Evolutionary conservation across 2,329 filamentous ascomycete species (phyloP).

Genomic region (Sporothrix curviconia): DNA sequence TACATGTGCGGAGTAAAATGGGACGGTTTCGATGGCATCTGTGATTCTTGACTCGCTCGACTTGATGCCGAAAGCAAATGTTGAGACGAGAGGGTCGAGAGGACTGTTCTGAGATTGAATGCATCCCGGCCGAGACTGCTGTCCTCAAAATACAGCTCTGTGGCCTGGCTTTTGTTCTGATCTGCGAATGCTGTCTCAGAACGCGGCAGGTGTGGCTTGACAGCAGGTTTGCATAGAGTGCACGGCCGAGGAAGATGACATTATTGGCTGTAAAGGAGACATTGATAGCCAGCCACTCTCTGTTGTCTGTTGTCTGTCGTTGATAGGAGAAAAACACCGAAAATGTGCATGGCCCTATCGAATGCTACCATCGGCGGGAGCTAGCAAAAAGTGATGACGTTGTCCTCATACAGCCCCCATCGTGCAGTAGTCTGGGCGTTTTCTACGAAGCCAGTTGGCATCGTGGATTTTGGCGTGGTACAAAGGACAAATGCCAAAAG

Average conservation of each 20-base stretch:
- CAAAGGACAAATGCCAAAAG: neutral
- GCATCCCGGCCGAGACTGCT: too few relatives aligned
- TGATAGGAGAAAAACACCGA: neutral
- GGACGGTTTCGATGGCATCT: too few relatives aligned
- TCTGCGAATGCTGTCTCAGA: too few relatives aligned
- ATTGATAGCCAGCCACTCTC: neutral
- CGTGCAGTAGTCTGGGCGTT: neutral
- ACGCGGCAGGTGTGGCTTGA: conserved; percentile 1
- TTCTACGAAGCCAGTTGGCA: neutral
- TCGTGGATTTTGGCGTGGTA: neutral
- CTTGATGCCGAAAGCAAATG: too few relatives aligned
- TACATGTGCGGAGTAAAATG: too few relatives aligned
- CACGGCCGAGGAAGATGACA: neutral
- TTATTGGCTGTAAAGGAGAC: neutral
- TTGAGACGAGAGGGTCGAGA: too few relatives aligned
- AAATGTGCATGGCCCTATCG: neutral
- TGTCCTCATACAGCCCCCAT: neutral
- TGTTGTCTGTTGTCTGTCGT: neutral
- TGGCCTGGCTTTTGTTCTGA: too few relatives aligned
- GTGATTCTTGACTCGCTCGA: too few relatives aligned
- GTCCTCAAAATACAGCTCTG: too few relatives aligned
- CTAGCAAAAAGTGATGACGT: conserved; percentile 8
- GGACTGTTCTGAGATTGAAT: too few relatives aligned
- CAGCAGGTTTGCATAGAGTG: neutral
- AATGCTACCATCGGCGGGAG: neutral